Evolutionary conservation across 1,139 yeast genomes (phyloP).

Genomic region (Zhuliangozyma blackwelliae): DNA sequence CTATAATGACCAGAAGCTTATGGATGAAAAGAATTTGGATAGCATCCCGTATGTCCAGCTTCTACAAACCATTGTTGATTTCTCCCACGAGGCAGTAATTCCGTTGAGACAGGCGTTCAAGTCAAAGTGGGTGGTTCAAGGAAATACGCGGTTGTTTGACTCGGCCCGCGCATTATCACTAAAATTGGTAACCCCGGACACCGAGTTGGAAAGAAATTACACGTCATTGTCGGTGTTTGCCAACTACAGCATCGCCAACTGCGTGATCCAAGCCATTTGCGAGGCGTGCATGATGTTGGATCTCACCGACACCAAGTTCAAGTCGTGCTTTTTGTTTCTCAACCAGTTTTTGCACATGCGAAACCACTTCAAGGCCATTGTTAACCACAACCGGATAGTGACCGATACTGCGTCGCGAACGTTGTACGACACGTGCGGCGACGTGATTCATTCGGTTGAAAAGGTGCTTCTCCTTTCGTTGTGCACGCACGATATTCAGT

Average conservation of each 20-base stretch:
- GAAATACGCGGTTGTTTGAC: constrained; percentile 24
- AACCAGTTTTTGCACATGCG: constrained; percentile 25
- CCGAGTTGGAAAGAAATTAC: constrained; percentile 15
- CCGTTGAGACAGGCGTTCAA: constrained; percentile 35
- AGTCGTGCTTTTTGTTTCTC: constrained; percentile 34
- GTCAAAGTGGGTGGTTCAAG: constrained; percentile 15
- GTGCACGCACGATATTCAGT: constrained; percentile 56
- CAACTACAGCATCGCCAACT: constrained; percentile 28
- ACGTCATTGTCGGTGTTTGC: constrained; percentile 24
- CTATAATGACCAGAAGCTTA: constrained; percentile 26
- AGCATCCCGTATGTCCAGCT: constrained; percentile 14
- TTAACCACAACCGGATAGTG: constrained; percentile 21
- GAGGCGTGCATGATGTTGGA: constrained; percentile 35
- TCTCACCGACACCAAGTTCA: constrained; percentile 35
- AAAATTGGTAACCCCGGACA: constrained; percentile 23
- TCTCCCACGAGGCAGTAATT: constrained; percentile 23
- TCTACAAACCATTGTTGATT: constrained; percentile 12
- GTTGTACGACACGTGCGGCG: constrained; percentile 14
- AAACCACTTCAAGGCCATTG: constrained; percentile 17
- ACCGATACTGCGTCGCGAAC: constrained; percentile 10
- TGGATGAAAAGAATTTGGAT: constrained; percentile 18
- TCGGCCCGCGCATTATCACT: constrained; percentile 35
- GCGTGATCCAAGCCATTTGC: constrained; percentile 31
- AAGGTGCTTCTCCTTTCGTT: constrained; percentile 46
- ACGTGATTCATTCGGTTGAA: constrained; percentile 32